These are phyloP conservation scores for Saccharomycopsis oosterbeekiorum DNA, from an alignment of 805 yeast genomes.

Conservation along the genomic window DNA sequence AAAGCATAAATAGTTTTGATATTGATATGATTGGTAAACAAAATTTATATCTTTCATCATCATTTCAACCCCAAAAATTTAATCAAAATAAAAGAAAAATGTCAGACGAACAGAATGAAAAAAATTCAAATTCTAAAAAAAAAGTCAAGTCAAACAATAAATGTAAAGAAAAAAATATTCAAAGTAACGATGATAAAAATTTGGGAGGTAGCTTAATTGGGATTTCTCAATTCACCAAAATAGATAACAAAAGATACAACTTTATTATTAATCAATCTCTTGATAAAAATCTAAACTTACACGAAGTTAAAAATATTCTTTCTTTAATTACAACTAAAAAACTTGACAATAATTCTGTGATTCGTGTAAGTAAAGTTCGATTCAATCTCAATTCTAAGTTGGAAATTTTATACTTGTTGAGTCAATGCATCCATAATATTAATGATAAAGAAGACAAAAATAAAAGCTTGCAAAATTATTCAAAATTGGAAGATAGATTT, in stretches of 20 bases:
- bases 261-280: neutral
- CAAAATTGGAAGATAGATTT: constrained; percentile 1
- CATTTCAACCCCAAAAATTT: neutral
- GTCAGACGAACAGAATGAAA: neutral
- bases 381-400: constrained; percentile 5
- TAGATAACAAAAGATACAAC: neutral
- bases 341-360: neutral
- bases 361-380: neutral
- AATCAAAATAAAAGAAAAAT: neutral
- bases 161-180: neutral
- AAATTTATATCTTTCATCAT: neutral
- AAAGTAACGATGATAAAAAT: neutral
- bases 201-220: neutral
- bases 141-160: neutral
- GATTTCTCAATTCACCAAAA: neutral
- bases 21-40: neutral
- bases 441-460: neutral
- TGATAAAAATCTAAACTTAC: neutral
- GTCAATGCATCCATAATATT: neutral
- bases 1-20: neutral
- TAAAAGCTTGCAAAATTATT: neutral
- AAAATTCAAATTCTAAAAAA: neutral
- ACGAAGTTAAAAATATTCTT: neutral
- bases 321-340: neutral
- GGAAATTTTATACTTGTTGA: constrained; percentile 7